Conservation (phyloP, 192 early-diverging fungal genomes). For the Coemansia sp. region DNA sequence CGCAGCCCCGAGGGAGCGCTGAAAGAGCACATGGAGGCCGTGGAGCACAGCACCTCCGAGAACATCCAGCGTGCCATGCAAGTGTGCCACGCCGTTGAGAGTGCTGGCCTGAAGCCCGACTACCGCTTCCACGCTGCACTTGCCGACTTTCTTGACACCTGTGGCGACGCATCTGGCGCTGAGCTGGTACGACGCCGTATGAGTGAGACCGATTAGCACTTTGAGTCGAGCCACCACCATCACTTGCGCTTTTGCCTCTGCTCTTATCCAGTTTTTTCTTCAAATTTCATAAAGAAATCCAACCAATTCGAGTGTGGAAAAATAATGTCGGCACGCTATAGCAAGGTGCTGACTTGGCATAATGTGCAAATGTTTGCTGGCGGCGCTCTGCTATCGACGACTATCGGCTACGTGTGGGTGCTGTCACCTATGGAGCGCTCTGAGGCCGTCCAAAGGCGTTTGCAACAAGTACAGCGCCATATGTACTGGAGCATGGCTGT, state of each 20-base stretch:
- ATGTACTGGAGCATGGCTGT: conserved; percentile 58
- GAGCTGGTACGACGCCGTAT: conserved; percentile 37
- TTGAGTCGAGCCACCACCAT: neutral
- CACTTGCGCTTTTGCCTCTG: neutral
- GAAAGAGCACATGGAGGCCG: neutral
- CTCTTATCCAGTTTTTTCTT: neutral
- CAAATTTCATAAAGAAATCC: neutral
- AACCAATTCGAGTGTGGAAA: neutral
- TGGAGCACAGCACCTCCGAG: conserved; percentile 16
- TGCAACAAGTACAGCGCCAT: conserved; percentile 21
- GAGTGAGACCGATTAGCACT: neutral
- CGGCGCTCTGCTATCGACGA: conserved; percentile 27
- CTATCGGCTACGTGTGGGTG: conserved; percentile 26
- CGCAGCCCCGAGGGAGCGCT: neutral
- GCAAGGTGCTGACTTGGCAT: conserved; percentile 38
- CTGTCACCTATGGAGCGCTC: conserved; percentile 31
- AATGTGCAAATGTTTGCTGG: conserved; percentile 42
- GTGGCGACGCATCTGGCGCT: conserved; percentile 38
- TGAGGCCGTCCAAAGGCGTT: conserved; percentile 21
- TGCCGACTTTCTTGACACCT: conserved; percentile 42
- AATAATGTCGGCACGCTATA: conserved; percentile 36
- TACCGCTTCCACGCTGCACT: conserved; percentile 39
- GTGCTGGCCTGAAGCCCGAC: conserved; percentile 30
- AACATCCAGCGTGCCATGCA: conserved; percentile 37
- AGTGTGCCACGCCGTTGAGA: conserved; percentile 39